Base-by-base conservation (phyloP, 2,329 filamentous ascomycete genomes). In the Penicillium sp. region DNA sequence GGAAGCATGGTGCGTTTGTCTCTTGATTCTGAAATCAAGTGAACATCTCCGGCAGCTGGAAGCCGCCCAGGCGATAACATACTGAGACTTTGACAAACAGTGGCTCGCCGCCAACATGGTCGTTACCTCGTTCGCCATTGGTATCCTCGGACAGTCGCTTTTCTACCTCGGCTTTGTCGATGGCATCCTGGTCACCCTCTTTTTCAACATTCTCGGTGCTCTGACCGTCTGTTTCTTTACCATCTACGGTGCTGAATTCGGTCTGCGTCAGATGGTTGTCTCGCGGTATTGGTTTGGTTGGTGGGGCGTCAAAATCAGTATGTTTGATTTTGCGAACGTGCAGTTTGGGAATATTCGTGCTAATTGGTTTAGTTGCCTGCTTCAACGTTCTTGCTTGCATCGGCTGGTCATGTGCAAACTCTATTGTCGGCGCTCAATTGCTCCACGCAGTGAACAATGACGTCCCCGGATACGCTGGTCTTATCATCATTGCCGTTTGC, bases 21-120 rank as follows among this genome's bases (percentile, higher is more conserved):
- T 47, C 59, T 60, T 43, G 30, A 50, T 28, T 42, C 52, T 55
- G 40, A 43, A 35, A 14, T 9, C 30, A 35, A 35, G 30, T 42
- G 33, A 38, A 38, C 5, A 14, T 35, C 30, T 35, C 53, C 52
- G 51, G 47, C 51, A 43, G 21, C 40, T 48, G 30, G 59, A 46
- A 60, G 24, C 18, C 12, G 24, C 46, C 50, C 57, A 57, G 53
- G 43, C 42, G 30, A 21, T 42, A n/a, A 55, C 23, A 43, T 48
- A 55, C 52, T 55, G 33, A 55, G 52, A 55, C 26, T 69, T 65
- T 61, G 60, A 52, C 18, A 45, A 43, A 56, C 61, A 88, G 85
- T 91, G 88, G 88, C 77, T 90, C 46, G 86, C 87, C 1, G 87
- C 87, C 65, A 91, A 91, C 73, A 85, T 91, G 85, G 86, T 89